These are phyloP conservation scores for Trichoderma koningiopsis DNA, from an alignment of 2,329 filamentous ascomycete species.

Conservation along the genomic window DNA sequence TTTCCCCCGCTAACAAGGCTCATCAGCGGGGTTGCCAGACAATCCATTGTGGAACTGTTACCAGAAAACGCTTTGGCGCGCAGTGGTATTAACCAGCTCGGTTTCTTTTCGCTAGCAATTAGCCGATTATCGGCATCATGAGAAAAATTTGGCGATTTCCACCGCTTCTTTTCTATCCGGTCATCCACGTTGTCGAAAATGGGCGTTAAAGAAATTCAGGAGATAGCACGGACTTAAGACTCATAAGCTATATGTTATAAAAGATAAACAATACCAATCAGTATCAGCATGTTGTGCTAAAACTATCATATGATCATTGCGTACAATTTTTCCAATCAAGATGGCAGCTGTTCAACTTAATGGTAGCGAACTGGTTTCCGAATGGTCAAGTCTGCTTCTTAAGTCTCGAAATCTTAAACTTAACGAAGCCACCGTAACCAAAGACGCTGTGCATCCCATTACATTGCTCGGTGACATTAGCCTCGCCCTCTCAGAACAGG, in stretches of 20 bases:
- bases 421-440: neutral
- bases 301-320: neutral
- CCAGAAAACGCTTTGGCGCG: no score
- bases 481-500: neutral
- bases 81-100: no score
- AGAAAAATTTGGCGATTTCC: neutral
- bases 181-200: no score
- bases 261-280: neutral
- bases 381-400: neutral
- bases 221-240: no score
- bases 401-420: conserved; percentile 3
- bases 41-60: no score
- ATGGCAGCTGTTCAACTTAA: neutral
- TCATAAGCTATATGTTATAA: neutral
- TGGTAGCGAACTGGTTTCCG: neutral
- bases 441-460: neutral
- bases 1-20: no score
- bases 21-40: no score
- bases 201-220: no score
- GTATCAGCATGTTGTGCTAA: neutral
- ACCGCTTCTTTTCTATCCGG: neutral
- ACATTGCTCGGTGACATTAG: neutral
- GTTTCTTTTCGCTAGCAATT: no score
- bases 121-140: conserved; percentile 2
- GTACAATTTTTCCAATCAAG: neutral